Evolutionary conservation across 1,284 basidiomycete genomes (phyloP).

Genomic region (Ustilago crameri): DNA sequence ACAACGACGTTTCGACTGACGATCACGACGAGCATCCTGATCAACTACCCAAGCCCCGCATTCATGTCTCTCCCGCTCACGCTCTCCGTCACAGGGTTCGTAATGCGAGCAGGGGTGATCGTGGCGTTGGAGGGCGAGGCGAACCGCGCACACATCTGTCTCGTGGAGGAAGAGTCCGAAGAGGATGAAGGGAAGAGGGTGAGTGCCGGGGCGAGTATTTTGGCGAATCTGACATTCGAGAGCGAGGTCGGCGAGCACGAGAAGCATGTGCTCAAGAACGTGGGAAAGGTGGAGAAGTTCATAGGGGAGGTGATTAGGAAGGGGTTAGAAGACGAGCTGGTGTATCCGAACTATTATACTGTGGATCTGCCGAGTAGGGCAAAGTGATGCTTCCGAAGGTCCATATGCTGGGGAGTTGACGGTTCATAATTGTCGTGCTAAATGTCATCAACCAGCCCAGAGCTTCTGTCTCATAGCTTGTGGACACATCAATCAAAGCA

Average conservation of each 20-base stretch:
- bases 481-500: no score
- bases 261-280: conserved; percentile 95
- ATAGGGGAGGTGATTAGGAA: conserved; percentile 93
- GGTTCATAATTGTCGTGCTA: no score
- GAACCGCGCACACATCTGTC: conserved; percentile 83
- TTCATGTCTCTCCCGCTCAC: conserved; percentile 97
- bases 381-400: conserved; percentile 4
- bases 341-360: conserved; percentile 67
- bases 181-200: conserved; percentile 18
- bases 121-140: conserved; percentile 87
- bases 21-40: conserved; percentile 89
- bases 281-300: conserved; percentile 94
- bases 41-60: conserved; percentile 92
- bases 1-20: conserved; percentile 70
- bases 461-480: no score
- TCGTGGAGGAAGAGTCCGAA: conserved; percentile 69
- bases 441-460: no score
- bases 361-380: conserved; percentile 50
- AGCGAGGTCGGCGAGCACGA: conserved; percentile 95
- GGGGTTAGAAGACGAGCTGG: conserved; percentile 76
- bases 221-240: conserved; percentile 94
- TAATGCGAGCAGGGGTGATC: conserved; percentile 86
- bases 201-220: conserved; percentile 77
- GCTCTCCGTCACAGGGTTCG: conserved; percentile 85
- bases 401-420: no score